A percentile compares a stretch with the other conserved stretches of the same genome.
These are phyloP conservation scores for Kingdonia uniflora DNA, from an alignment of 164 flowering plant genomes.

Conservation along the genomic window DNA sequence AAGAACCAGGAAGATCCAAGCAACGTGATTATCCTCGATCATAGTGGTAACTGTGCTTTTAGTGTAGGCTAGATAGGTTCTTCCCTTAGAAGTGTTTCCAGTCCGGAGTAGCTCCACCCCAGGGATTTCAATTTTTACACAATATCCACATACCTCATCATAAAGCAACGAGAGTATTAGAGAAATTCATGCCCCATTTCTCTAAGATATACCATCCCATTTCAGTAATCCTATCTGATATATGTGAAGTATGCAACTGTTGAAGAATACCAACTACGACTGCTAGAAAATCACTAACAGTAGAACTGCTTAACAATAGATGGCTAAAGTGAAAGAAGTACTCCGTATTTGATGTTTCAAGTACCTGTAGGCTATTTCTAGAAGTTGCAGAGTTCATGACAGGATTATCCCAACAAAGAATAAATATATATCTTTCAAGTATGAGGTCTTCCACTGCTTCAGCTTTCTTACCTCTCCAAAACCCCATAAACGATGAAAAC, in stretches of 20 bases:
- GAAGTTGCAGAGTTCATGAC: slow-evolving; percentile 16
- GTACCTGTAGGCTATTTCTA: slow-evolving; percentile 10
- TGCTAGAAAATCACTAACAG: slow-evolving; percentile 20
- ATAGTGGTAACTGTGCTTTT: slow-evolving; percentile 32
- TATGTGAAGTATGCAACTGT: slow-evolving; percentile 23
- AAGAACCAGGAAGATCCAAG: slow-evolving; percentile 32
- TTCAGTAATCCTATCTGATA: slow-evolving; percentile 20
- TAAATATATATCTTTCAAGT: slow-evolving; percentile 70
- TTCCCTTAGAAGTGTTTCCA: slow-evolving; percentile 30
- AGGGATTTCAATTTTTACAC: too few species aligned
- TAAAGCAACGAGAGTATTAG: too few species aligned
- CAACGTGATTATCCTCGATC: slow-evolving; percentile 26
- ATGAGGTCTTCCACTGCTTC: slow-evolving; percentile 59
- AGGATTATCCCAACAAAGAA: slow-evolving; percentile 77
- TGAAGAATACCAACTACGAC: slow-evolving; percentile 36
- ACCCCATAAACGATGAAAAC: slow-evolving; percentile 43
- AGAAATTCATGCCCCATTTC: slow-evolving; percentile 72
- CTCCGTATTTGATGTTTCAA: slow-evolving; percentile 31
- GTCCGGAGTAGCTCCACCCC: too few species aligned
- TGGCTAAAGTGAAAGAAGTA: slow-evolving; percentile 45
- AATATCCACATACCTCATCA: too few species aligned
- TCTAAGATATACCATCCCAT: slow-evolving; percentile 67
- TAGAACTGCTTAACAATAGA: slow-evolving; percentile 25
- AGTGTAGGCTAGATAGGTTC: slow-evolving; percentile 32
- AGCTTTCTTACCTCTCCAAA: slow-evolving; percentile 75